Base-by-base conservation (phyloP, 148 eudicot species). In the Rhododendron ovatum region DNA sequence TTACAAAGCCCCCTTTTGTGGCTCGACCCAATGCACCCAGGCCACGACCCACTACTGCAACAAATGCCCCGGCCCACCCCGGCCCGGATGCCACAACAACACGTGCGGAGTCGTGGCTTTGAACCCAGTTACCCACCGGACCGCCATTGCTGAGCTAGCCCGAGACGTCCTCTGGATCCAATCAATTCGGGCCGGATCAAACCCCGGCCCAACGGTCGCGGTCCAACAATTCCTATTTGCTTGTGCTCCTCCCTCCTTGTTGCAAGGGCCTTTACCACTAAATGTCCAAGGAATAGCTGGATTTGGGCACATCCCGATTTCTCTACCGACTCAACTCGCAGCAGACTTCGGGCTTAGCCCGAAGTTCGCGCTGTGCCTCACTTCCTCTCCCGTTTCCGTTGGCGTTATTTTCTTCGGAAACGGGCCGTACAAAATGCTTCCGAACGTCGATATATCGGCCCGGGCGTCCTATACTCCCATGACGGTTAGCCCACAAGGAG, bases 361-460 rank as follows among this genome's bases (percentile, higher is more conserved):
- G 22, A 59, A 87, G 61, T 94, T 93, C 28, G 82, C 90, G 22
- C 24, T 93, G 87, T 94, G 98, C 55, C 87, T 94, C 30, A 48
- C 93, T 6, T 86, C 94, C 26, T 30, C 84, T 12, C 80, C 86
- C 12, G 43, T 65, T 1, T 33, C 20, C 1, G 83, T 84, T 0
- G 98, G 96, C 22, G 91, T 88, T 10, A 86, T 93, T 20, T 93
- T 92, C 90, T 87, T 93, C 41, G 95, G 98, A n/a, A 87, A 91
- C 22, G 90, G 91, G 55, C 91, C 93, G 28, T 90, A 87, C 80
- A 84, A 63, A 28, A 80, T 89, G 48, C 85, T 80, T 22, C 91
- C 91, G 2, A 89, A 91, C 2, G 15, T 88, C 1, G 87, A 92
- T 9, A 84, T 87, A 8, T 89, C 93, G 1, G 59, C 30, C 73